Evolutionary conservation across 2,329 filamentous ascomycete genomes (phyloP), one percentile per base, ranked within the genome.

Genomic region (Fusarium liriodendri): DNA sequence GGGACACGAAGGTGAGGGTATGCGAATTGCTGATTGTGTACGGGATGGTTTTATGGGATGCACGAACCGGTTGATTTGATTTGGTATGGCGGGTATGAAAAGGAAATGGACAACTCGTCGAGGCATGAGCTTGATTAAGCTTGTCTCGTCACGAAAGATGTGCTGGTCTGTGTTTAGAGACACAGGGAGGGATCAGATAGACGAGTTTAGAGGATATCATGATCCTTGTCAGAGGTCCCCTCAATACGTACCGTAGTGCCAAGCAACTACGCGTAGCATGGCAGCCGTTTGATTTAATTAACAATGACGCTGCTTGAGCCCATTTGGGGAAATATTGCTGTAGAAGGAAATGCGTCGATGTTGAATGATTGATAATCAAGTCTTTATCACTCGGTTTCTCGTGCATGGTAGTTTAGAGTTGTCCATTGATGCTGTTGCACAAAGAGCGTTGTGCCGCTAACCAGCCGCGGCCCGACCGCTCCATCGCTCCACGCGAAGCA

Each of bases 391-490:
- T 10, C 14, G 25, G 14, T 27, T 47, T 47, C 8, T 47, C 14
- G 16, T 25, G 22, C 22, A 47, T 52, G 47, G 47, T n/a, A 18
- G 47, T 52, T 52, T 50, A n/a, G 22, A 47, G 20, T 16, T 25
- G 9, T 47, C 42, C 42, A 47, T 47, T 10, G 42, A 25, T 62
- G 55, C 79, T 80, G 42, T 73, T 85, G 63, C 85, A 87, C 69
- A 76, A 73, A 55, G 77, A 22, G 4, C 80, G 54, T 79, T 86
- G 72, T 75, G 68, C 22, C 75, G 72, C 18, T 83, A 82, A 11
- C 85, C 85, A 8, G 79, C 80, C 2, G 82, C 82, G 66, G 80
- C 80, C 54, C 77, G 70, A 33, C 78, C 80, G 67, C 25, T 22
- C 35, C 25, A n/a, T 25, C 25, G 25, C 38, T 78, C 35, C 25